phyloP scores from a whole-genome alignment of 768 basidiomycete species.

The Amanita molliuscula region DNA sequence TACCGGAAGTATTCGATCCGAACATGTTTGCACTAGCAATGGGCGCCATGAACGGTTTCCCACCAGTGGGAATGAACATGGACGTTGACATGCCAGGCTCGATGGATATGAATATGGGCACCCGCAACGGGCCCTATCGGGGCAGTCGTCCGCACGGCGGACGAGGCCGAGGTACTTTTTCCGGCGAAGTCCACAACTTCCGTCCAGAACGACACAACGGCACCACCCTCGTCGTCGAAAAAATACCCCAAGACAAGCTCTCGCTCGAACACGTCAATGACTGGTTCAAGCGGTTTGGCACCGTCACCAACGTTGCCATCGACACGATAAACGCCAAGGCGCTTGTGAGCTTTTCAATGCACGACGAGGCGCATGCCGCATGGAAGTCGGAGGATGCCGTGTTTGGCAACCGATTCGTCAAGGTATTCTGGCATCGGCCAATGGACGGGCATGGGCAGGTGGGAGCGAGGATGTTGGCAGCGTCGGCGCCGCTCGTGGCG shows the following conservation, averaged over 20 bases:
- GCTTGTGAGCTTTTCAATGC: constrained; percentile 76
- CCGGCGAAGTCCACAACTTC: constrained; percentile 55
- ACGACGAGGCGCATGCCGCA: constrained; percentile 77
- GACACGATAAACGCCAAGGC: constrained; percentile 70
- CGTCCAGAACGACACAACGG: constrained; percentile 57
- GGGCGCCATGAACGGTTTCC: constrained; percentile 10
- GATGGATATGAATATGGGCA: background rate
- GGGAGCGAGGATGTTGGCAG: constrained; percentile 71
- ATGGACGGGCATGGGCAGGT: constrained; percentile 83
- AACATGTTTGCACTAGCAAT: constrained; percentile 8
- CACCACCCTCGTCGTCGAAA: constrained; percentile 87
- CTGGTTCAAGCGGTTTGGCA: constrained; percentile 91
- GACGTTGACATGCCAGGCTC: constrained; percentile 15
- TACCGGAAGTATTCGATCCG: constrained; percentile 8
- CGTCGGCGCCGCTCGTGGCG: constrained; percentile 67
- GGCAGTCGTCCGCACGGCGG: constrained; percentile 25
- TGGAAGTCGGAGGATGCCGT: constrained; percentile 95
- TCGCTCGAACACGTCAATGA: constrained; percentile 67
- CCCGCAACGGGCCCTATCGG: constrained; percentile 18
- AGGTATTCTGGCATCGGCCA: constrained; percentile 91
- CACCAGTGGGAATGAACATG: constrained; percentile 10
- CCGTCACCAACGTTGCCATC: constrained; percentile 85
- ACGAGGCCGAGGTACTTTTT: constrained; percentile 49
- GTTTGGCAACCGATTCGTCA: constrained; percentile 90
- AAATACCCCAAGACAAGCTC: constrained; percentile 82